Evolutionary conservation across 805 yeast species (phyloP), one percentile per base, ranked within the genome.

Genomic region (Candida morakotiae): DNA sequence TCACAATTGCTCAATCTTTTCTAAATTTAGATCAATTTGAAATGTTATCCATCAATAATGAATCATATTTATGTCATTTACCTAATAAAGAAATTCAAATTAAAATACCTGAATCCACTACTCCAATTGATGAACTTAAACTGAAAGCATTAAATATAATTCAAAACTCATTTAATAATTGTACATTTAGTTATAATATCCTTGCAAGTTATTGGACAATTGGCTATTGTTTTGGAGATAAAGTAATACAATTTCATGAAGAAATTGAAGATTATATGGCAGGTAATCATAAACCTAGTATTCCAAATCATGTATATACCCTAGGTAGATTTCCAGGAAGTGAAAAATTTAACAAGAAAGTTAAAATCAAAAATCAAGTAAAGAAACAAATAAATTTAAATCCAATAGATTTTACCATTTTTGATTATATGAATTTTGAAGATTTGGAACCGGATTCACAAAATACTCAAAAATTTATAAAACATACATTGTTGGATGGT

Each of bases 121-220:
- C 21, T 7, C 38, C 34, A 8, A 9, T 35, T 10, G 24, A 31
- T 8, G 52, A 48, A 16, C 43, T 58, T 18, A 40, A 43, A 8
- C 32, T 34, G 4, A 37, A 19, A 20, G 62, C 60, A 3, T 34
- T 57, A 3, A 37, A 37, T 3, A 33, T 37, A 8, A 27, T 58
- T 10, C 28, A 34, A 6, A 34, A 38, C 4, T 38, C 55, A 10
- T 55, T 62, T 38, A 43, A 45, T 8, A 30, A 35, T 5, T 62
- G 69, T 39, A 39, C 52, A 2, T 56, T 49, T 40, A 48, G 54
- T 4, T 47, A 48, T 23, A 55, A 51, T 4, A 32, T 50, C 13
- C 49, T 51, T 27, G 62, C 64, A 25, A 72, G 69, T n/a, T 78
- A 74, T 51, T 78, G 82, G 81, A 69, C 72, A 9, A 75, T 71